These are phyloP conservation scores for Scheffersomyces stipitis DNA, from an alignment of 805 yeast species.

Conservation along the genomic window DNA sequence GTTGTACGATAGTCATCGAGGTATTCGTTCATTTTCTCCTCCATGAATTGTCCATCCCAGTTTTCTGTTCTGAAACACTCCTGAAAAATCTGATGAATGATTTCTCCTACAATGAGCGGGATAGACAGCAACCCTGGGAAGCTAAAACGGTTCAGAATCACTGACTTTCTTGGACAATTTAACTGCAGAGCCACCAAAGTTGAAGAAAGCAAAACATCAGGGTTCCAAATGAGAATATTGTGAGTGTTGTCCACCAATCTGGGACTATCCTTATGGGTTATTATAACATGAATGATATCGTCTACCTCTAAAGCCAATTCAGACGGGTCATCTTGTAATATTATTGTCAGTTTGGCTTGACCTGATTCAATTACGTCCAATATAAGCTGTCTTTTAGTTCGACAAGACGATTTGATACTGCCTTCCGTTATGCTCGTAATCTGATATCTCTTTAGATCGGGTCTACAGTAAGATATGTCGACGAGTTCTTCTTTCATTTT, in stretches of 20 bases:
- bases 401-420: constrained; percentile 27
- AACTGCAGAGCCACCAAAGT: constrained; percentile 78
- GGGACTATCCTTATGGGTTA: constrained; percentile 39
- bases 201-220: constrained; percentile 79
- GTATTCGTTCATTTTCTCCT: constrained; percentile 35
- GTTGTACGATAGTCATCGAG: constrained; percentile 46
- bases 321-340: constrained; percentile 64
- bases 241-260: constrained; percentile 53
- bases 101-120: constrained; percentile 77
- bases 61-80: constrained; percentile 43
- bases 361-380: constrained; percentile 49
- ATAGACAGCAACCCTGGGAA: constrained; percentile 64
- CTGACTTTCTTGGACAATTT: constrained; percentile 69
- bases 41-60: constrained; percentile 40
- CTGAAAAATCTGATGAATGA: constrained; percentile 78
- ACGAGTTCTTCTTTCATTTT: constrained; percentile 16
- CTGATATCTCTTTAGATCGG: constrained; percentile 50
- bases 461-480: constrained; percentile 43
- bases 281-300: constrained; percentile 65
- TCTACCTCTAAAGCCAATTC: constrained; percentile 45
- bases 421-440: constrained; percentile 33
- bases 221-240: constrained; percentile 75
- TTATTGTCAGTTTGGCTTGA: constrained; percentile 35
- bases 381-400: constrained; percentile 48
- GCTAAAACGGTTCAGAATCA: constrained; percentile 54